phyloP scores from a whole-genome alignment of 2,329 filamentous ascomycete genomes.

The Diaporthe ilicicola region DNA sequence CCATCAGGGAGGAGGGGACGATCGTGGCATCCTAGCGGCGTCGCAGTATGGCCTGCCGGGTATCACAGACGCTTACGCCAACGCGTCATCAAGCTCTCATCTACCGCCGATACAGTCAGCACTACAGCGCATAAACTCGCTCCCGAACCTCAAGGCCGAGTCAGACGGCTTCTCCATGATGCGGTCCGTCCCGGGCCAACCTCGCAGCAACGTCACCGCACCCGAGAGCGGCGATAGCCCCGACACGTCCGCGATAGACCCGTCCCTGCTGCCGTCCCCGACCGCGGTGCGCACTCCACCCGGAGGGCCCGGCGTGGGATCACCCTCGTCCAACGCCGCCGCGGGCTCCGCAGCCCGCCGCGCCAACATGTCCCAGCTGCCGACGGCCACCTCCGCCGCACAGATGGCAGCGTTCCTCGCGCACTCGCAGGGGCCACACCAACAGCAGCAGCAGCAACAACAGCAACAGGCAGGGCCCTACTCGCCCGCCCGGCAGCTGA shows the following conservation, averaged over 20 bases:
- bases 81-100: constrained; percentile 51
- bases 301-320: constrained; percentile 40
- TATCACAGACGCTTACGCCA: constrained; percentile 42
- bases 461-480: constrained; percentile 41
- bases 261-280: constrained; percentile 55
- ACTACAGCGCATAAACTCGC: constrained; percentile 40
- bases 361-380: constrained; percentile 37
- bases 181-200: constrained; percentile 50
- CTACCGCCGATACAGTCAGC: constrained; percentile 46
- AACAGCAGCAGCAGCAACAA: constrained; percentile 43
- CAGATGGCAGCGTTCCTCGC: constrained; percentile 29
- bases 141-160: constrained; percentile 48
- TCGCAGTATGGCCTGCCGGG: constrained; percentile 26
- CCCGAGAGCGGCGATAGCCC: constrained; percentile 41
- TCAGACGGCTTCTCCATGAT: constrained; percentile 49
- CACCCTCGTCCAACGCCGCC: constrained; percentile 35
- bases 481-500: constrained; percentile 38
- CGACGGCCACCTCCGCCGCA: constrained; percentile 39
- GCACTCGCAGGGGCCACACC: constrained; percentile 18
- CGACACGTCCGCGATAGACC: constrained; percentile 50
- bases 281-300: constrained; percentile 48
- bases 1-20: constrained; percentile 34
- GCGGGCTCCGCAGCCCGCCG: constrained; percentile 37
- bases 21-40: not conserved
- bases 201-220: constrained; percentile 48